Base-by-base conservation (phyloP, 768 basidiomycete species). In the Mycena rosella region DNA sequence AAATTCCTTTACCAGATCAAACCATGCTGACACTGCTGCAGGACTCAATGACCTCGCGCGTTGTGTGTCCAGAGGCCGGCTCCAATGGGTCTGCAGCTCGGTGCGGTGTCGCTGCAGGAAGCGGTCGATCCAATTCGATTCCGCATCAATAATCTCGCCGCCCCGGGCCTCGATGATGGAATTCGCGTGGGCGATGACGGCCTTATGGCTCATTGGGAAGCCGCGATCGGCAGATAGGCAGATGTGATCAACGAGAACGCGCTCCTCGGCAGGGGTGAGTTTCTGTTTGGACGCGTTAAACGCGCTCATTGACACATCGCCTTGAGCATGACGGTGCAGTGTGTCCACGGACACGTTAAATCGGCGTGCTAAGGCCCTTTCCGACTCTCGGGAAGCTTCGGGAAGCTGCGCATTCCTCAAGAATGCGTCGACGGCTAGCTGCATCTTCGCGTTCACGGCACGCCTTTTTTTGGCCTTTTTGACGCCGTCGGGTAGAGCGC, bases 271-370 rank as follows among this genome's bases (percentile, higher is more conserved):
- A 15, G 48, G 22, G 26, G 74, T 73, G 2, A 80, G 67, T 59
- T 76, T 76, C 60, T 75, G 72, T 63, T 75, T 77, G 18, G 70
- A 51, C 34, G 74, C 72, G 63, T 75, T 71, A 65, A 74, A 76
- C 60, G 61, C 70, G 47, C 64, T 73, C 62, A 71, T 69, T 26
- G 68, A 72, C 49, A 26, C 45, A 38, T 58, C 66, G 20, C 73
- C 71, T 30, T 74, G 73, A 38, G 72, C 67, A 48, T 59, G 66
- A 22, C 66, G 36, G 26, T 53, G 27, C n/a, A 74, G 60, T 29
- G 70, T 73, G 15, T 60, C 58, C 3, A 45, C 44, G 22, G 44
- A 45, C 22, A 45, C 44, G 6, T 13, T 8, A 24, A 45, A 45
- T n/a, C 44, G 44, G 20, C 22, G 22, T 7, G 44, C 44, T 45